A percentile compares a stretch with the other conserved stretches of the same genome.
These are phyloP conservation scores for Chaetomium fimeti DNA, from an alignment of 495 filamentous ascomycete genomes.

Conservation along the genomic window DNA sequence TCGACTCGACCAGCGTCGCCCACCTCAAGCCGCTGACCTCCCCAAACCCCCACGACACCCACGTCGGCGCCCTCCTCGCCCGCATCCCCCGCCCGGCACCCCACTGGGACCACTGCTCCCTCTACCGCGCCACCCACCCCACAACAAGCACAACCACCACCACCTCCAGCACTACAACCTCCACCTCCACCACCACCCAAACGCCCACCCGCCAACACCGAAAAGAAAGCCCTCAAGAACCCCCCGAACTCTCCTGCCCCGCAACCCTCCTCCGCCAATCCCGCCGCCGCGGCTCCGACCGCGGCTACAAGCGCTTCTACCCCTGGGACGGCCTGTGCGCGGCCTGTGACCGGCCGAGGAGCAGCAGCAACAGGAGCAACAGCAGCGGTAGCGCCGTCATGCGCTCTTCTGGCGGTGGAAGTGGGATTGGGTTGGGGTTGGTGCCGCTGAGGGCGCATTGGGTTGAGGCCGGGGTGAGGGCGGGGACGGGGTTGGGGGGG, in stretches of 20 bases:
- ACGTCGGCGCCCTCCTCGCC: neutral
- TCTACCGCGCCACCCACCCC: neutral
- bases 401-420: too few species aligned
- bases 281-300: neutral
- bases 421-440: too few species aligned
- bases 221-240: neutral
- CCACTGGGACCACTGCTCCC: neutral
- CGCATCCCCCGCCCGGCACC: neutral
- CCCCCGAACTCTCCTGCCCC: neutral
- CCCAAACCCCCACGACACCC: neutral
- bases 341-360: neutral
- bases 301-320: neutral
- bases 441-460: too few species aligned
- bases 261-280: neutral
- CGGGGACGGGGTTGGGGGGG: neutral
- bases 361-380: too few species aligned
- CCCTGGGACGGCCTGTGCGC: slow-evolving; percentile 1
- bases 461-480: too few species aligned
- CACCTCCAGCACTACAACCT: neutral
- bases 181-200: neutral
- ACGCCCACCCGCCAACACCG: neutral
- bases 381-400: too few species aligned
- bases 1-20: neutral
- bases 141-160: neutral
- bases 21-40: neutral